Evolutionary conservation across 2,329 filamentous ascomycete species (phyloP), one percentile per base, ranked within the genome.

Genomic region (Aspergillus tubingensis): DNA sequence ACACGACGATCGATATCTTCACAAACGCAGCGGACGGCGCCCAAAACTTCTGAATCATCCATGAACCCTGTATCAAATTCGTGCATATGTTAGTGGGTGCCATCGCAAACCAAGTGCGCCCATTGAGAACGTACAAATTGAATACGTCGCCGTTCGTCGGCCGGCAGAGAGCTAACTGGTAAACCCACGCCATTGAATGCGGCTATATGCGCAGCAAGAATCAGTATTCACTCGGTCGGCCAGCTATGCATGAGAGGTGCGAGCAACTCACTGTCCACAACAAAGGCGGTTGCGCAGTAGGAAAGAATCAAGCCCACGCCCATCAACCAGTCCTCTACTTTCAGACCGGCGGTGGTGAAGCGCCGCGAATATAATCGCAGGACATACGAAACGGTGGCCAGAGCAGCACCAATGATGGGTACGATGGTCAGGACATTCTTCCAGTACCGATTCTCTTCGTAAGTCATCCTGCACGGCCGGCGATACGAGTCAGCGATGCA

Each of bases 21-120:
- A 60, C 54, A 30, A 64, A 62, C 17, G 57, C 57, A 25, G 58
- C 58, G 3, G 62, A 58, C 5, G 59, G 56, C 3, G 59, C 59
- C 62, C 62, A 64, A 32, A 64, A 64, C 11, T 64, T 64, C 17
- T 62, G 59, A 27, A 61, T 62, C 54, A 62, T 61, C 62, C 62
- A 64, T 3, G 59, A 64, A 21, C 43, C 57, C 60, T 62, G 21
- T 23, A 23, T n/a, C 17, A 43, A 8, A 5, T 30, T 19, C 11
- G 13, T 3, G 15, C 1, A 17, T 21, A 25, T 1, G 21, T 53
- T 27, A 23, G 30, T n/a, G n/a, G 10, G 30, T 11, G 8, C 8
- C 3, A 13, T 32, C 19, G 25, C 27, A 1, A 5, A 1, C 32
- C 5, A 19, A 1, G 5, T 3, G 41, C 5, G 2, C 5, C 13